A percentile compares a stretch with the other conserved stretches of the same genome.
Evolutionary conservation across 139 green algal genomes (phyloP).

Genomic region (Penium margaritaceum): DNA sequence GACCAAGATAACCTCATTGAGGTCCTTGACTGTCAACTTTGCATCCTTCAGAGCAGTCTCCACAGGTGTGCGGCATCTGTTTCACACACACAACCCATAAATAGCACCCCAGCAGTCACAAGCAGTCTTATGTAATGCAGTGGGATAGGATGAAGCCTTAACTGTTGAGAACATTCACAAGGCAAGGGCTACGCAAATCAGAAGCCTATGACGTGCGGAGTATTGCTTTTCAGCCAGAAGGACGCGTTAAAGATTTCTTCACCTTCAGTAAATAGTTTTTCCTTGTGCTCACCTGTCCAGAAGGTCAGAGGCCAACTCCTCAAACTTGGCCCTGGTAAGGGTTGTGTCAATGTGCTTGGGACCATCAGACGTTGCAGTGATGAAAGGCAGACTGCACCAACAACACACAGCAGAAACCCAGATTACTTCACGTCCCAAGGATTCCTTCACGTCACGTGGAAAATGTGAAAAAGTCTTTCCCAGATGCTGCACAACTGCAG

Average conservation of each 20-base stretch:
- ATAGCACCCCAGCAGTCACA: background rate
- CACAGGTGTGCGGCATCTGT: constrained; percentile 72
- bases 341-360: constrained; percentile 97
- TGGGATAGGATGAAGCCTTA: no score
- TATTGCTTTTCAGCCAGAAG: no score
- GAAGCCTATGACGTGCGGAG: background rate
- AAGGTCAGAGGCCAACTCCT: constrained; percentile 89
- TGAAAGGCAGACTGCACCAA: constrained; percentile 81
- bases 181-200: background rate
- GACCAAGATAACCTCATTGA: constrained; percentile 76
- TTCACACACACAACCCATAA: background rate
- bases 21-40: constrained; percentile 78
- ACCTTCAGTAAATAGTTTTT: no score
- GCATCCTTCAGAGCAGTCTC: constrained; percentile 87
- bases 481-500: no score
- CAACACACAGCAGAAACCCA: background rate
- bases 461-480: background rate
- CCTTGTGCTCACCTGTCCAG: constrained; percentile 59
- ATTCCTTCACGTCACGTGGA: background rate
- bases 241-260: no score
- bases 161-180: background rate
- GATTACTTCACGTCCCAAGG: background rate
- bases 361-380: constrained; percentile 94
- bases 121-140: background rate
- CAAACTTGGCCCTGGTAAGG: constrained; percentile 81